Evolutionary conservation across 768 basidiomycete species (phyloP), one percentile per base, ranked within the genome.

Genomic region (Kwoniella pini): DNA sequence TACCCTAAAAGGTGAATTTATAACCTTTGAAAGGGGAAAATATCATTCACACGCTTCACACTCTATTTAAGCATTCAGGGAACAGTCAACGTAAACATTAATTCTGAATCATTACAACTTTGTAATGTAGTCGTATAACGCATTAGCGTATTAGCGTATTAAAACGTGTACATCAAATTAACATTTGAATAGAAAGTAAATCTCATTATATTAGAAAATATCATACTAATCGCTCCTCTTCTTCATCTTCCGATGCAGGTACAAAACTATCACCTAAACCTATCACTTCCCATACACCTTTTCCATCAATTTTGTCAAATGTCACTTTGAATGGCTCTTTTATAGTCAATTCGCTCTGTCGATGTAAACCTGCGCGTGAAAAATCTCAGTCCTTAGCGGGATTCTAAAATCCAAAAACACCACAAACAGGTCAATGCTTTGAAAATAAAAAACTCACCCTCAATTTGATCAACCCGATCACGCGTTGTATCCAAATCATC

Each of bases 401-500:
- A 30, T 17, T 42, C n/a, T n/a, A n/a, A n/a, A n/a, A n/a, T 22
- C 1, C 26, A 19, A 13, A 39, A 24, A 38, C 13, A 21, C 12
- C 33, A 31, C 36, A 10, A 40, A 10, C 7, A 11, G 36, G 9
- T 30, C 30, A 12, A 19, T 33, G 12, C 19, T 5, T 28, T 33
- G 6, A n/a, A 17, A 6, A 27, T 31, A n/a, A n/a, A 2, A 42
- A 9, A 60, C 69, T 51, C 53, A 76, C 87, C 88, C 79, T 94
- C 91, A 69, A 94, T 93, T 77, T 89, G 87, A 76, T 91, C 88
- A 39, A 93, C 85, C 13, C 92, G 82, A 60, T 84, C 84, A 50
- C 88, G 82, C 4, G 91, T 90, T 52, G 81, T 82, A 62, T 90
- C 83, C 17, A 91, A 82, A 33, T 86, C 72, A n/a, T 89, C 87